Conservation (phyloP, 148 eudicot species). For the Dysphania ambrosioides region DNA sequence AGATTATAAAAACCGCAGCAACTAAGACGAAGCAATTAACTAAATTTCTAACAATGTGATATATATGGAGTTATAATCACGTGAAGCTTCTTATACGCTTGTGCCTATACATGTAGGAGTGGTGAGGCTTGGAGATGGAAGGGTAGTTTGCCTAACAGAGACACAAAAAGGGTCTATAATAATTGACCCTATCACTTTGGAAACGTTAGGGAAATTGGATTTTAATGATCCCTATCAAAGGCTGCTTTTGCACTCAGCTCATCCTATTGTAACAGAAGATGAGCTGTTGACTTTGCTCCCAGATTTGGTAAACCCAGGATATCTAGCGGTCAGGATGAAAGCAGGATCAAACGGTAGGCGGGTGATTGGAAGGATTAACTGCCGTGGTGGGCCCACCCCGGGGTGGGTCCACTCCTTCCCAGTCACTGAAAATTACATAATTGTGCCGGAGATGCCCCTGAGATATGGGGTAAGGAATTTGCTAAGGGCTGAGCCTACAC, state of each 20-base stretch:
- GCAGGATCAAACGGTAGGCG: constrained; percentile 74
- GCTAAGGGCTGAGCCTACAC: constrained; percentile 83
- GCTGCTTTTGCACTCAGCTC: constrained; percentile 81
- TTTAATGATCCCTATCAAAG: constrained; percentile 64
- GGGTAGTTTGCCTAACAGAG: constrained; percentile 89
- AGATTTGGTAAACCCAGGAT: constrained; percentile 82
- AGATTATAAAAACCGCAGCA: no score
- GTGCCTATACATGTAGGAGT: constrained; percentile 35
- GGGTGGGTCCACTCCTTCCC: constrained; percentile 99
- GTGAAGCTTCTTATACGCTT: neutral
- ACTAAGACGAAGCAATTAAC: no score
- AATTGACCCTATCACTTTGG: constrained; percentile 71
- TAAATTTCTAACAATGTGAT: no score
- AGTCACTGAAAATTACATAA: constrained; percentile 76
- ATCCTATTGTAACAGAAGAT: constrained; percentile 73
- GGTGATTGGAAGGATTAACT: constrained; percentile 70
- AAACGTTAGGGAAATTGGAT: constrained; percentile 73
- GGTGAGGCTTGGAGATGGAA: constrained; percentile 69
- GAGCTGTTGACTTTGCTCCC: constrained; percentile 78
- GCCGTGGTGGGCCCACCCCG: constrained; percentile 78
- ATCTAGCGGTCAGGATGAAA: constrained; percentile 75
- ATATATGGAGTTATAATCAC: no score
- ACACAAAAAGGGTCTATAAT: constrained; percentile 86
- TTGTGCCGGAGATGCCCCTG: constrained; percentile 96
- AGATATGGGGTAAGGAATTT: constrained; percentile 78